Percentiles rank a stretch among this genome's conserved stretches.
These are phyloP conservation scores for Calonectria montana DNA, from an alignment of 2,329 filamentous ascomycete species.

Conservation along the genomic window DNA sequence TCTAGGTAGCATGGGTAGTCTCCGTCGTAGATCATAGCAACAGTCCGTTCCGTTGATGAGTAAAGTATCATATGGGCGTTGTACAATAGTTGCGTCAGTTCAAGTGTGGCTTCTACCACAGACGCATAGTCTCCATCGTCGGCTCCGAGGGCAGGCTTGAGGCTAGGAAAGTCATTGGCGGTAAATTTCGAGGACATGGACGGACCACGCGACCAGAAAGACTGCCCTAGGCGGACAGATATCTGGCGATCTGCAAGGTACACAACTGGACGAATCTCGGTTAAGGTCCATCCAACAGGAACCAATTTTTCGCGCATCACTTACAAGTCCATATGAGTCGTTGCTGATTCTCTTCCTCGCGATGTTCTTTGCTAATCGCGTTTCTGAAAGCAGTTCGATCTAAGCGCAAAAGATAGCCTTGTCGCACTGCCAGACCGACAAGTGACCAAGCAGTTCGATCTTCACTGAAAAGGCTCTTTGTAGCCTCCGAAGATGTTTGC, in stretches of 20 bases:
- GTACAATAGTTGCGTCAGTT: conserved; percentile 2
- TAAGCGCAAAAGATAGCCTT: conserved; percentile 25
- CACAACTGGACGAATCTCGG: background rate
- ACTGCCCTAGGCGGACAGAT: background rate
- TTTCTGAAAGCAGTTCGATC: conserved; percentile 22
- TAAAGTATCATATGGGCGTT: conserved; percentile 2
- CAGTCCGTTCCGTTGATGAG: background rate
- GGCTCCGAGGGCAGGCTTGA: background rate
- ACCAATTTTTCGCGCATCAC: background rate
- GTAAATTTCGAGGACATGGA: conserved; percentile 8
- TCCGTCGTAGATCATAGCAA: conserved; percentile 1
- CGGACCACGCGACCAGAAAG: conserved; percentile 2
- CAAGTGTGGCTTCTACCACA: background rate
- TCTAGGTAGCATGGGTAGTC: background rate
- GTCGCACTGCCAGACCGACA: conserved; percentile 26
- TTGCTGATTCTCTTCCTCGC: background rate
- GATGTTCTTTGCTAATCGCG: background rate
- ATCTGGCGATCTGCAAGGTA: conserved; percentile 2
- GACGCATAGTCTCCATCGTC: background rate
- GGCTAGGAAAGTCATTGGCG: background rate
- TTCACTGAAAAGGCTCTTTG: conserved; percentile 20
- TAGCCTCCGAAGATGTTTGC: conserved; percentile 5
- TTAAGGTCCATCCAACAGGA: too few relatives aligned
- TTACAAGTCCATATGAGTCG: background rate
- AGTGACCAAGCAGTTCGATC: conserved; percentile 30